A percentile compares a stretch with the other conserved stretches of the same genome.
These are phyloP conservation scores for Backusella westeae DNA, from an alignment of 192 early-diverging fungal species.

Conservation along the genomic window DNA sequence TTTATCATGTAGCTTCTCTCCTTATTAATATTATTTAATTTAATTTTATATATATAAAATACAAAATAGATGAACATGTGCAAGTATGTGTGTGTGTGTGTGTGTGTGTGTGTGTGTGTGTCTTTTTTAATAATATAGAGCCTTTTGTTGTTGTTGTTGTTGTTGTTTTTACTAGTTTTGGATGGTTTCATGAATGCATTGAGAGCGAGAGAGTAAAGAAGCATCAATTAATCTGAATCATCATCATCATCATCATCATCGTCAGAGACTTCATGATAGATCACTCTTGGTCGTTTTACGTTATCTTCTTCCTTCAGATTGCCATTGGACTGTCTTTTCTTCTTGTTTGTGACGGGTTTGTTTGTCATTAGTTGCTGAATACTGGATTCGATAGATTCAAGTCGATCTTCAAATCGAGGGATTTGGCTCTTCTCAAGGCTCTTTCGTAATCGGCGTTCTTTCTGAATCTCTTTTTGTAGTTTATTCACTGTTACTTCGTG, in stretches of 20 bases:
- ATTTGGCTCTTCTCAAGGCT: not conserved
- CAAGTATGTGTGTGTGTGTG: too few relatives aligned
- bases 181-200: too few relatives aligned
- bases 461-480: not conserved
- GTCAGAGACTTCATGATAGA: not conserved
- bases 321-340: not conserved
- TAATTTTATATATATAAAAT: not conserved
- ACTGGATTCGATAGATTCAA: not conserved
- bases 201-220: too few relatives aligned
- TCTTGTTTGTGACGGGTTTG: not conserved
- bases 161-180: too few relatives aligned
- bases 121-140: too few relatives aligned
- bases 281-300: not conserved
- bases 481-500: not conserved
- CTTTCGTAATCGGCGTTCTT: not conserved
- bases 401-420: not conserved
- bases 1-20: constrained; percentile 20
- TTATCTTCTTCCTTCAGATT: not conserved
- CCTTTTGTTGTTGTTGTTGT: too few relatives aligned
- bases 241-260: not conserved
- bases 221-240: not conserved
- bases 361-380: not conserved
- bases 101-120: too few relatives aligned
- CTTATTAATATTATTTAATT: not conserved
- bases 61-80: not conserved